A percentile compares a stretch with the other conserved stretches of the same genome.
Conservation (phyloP, 768 basidiomycete genomes). For the Fomitopsis pulvina region DNA sequence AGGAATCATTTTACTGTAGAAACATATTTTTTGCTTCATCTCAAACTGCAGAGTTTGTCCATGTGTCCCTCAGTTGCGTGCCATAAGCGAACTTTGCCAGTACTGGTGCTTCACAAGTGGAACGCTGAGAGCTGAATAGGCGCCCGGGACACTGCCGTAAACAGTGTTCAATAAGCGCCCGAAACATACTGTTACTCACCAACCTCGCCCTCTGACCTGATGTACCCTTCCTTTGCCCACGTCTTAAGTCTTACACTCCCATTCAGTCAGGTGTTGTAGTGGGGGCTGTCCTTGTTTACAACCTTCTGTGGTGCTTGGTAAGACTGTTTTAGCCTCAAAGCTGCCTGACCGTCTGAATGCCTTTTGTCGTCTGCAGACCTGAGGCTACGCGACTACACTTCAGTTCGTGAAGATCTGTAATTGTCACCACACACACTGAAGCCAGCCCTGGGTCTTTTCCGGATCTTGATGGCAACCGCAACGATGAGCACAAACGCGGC, state of each 20-base stretch:
- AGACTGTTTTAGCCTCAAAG: too few relatives aligned
- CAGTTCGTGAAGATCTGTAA: slow-evolving; percentile 6
- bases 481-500: slow-evolving; percentile 12
- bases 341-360: too few relatives aligned
- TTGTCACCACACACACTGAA: not conserved
- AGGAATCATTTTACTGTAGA: too few relatives aligned
- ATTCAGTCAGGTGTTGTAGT: not conserved
- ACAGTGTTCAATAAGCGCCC: not conserved
- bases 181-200: slow-evolving; percentile 12
- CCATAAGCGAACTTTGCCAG: too few relatives aligned
- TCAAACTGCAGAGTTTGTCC: too few relatives aligned
- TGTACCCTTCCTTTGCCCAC: slow-evolving; percentile 19
- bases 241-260: slow-evolving; percentile 9
- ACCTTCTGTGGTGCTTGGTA: slow-evolving; percentile 21
- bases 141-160: not conserved
- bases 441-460: not conserved
- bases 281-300: slow-evolving; percentile 3
- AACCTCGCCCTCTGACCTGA: slow-evolving; percentile 30
- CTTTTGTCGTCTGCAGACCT: slow-evolving; percentile 8
- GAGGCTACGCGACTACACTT: slow-evolving; percentile 13
- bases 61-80: too few relatives aligned
- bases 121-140: too few relatives aligned
- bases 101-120: too few relatives aligned
- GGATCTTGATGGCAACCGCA: slow-evolving; percentile 8
- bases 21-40: too few relatives aligned